A percentile compares a stretch with the other conserved stretches of the same genome.
These are phyloP conservation scores for Dimocarpus longan DNA, from an alignment of 345 rosid genomes.

Conservation along the genomic window DNA sequence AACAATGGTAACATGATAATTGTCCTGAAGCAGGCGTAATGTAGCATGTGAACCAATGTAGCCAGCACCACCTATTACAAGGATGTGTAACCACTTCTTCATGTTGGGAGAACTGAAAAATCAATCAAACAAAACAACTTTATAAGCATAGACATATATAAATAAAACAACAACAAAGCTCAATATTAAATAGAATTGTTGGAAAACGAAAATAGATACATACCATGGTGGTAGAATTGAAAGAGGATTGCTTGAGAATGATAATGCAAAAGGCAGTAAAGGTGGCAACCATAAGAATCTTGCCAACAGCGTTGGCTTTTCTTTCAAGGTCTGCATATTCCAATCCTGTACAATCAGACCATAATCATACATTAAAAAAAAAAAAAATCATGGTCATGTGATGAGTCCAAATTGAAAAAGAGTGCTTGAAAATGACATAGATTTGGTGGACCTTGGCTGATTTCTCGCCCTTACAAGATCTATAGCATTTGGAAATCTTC, in stretches of 20 bases:
- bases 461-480: no score
- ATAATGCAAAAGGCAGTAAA: conserved; percentile 84
- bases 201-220: conserved; percentile 6
- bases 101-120: conserved; percentile 58
- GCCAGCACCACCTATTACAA: conserved; percentile 80
- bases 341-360: no score
- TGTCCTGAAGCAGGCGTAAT: conserved; percentile 71
- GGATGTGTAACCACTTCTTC: conserved; percentile 64
- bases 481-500: no score
- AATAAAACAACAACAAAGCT: background rate
- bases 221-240: conserved; percentile 69
- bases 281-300: conserved; percentile 71
- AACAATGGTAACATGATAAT: conserved; percentile 84
- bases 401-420: no score
- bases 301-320: conserved; percentile 69
- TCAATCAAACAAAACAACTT: conserved; percentile 8
- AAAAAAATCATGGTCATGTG: no score
- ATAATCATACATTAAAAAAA: no score
- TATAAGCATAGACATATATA: no score
- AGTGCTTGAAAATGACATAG: no score
- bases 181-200: background rate
- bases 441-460: no score
- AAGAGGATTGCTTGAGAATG: conserved; percentile 83
- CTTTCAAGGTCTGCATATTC: conserved; percentile 75
- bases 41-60: conserved; percentile 97